Percentiles rank a stretch among this genome's conserved stretches.
Evolutionary conservation across 805 yeast genomes (phyloP).

Genomic region (Danielia reshetovae): DNA sequence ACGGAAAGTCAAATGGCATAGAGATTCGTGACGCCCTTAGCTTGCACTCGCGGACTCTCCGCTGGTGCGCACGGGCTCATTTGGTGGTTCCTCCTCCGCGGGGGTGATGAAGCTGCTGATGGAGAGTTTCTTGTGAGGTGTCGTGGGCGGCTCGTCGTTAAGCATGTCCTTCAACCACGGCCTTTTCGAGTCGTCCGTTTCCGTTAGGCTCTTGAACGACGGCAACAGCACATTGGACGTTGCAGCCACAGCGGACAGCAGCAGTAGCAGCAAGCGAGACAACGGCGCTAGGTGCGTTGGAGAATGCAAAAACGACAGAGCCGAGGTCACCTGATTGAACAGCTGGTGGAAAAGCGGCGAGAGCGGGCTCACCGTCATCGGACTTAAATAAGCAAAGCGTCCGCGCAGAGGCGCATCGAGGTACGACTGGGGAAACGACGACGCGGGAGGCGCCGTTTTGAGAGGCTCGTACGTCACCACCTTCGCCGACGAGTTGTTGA

Average conservation of each 20-base stretch:
- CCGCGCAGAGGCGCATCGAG: conserved; percentile 5
- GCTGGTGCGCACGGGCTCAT: too few relatives aligned
- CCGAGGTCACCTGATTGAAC: conserved; percentile 19
- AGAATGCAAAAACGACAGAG: too few relatives aligned
- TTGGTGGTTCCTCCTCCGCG: conserved; percentile 1
- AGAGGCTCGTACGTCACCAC: conserved; percentile 8
- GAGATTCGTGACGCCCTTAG: too few relatives aligned
- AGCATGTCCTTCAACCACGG: conserved; percentile 7
- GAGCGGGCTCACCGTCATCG: conserved; percentile 34
- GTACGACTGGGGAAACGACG: conserved; percentile 9
- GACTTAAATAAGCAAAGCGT: conserved; percentile 17
- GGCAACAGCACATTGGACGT: background rate
- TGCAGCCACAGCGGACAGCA: conserved; percentile 1
- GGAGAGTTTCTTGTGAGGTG: background rate
- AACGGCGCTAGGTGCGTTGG: conserved; percentile 1
- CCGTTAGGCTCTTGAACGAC: background rate
- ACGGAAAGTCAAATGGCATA: too few relatives aligned
- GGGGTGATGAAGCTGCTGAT: conserved; percentile 1
- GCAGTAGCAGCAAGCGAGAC: background rate
- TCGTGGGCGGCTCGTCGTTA: conserved; percentile 2
- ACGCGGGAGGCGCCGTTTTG: conserved; percentile 24
- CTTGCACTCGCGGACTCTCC: too few relatives aligned
- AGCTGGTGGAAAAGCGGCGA: conserved; percentile 39
- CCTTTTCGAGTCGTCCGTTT: background rate
- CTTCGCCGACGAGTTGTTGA: background rate